These are phyloP conservation scores for Fagus crenata DNA, from an alignment of 306 rosid genomes.

Conservation along the genomic window DNA sequence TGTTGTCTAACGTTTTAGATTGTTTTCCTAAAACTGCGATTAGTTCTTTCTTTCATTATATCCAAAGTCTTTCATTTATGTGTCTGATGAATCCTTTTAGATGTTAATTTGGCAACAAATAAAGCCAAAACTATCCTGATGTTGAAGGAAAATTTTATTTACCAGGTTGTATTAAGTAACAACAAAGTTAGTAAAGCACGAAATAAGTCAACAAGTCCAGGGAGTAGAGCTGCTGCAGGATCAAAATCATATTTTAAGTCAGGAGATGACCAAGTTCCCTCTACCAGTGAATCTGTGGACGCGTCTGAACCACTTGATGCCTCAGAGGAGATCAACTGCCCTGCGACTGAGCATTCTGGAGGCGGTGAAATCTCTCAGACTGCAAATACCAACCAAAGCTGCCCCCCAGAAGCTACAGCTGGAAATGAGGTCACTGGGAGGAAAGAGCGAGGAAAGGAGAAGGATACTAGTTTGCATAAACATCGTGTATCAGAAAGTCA, in stretches of 20 bases:
- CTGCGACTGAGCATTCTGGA: conserved; percentile 26
- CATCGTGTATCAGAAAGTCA: conserved; percentile 27
- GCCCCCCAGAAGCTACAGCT: conserved; percentile 15
- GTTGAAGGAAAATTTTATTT: conserved; percentile 8
- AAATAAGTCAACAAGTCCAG: conserved; percentile 36
- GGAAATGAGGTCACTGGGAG: conserved; percentile 20
- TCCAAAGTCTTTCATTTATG: background rate
- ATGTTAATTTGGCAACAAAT: background rate
- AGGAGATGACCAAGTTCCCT: conserved; percentile 28
- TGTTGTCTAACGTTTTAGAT: background rate
- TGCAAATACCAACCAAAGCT: conserved; percentile 25
- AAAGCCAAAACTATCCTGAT: background rate
- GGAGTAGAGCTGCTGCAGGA: conserved; percentile 28
- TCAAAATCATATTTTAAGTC: conserved; percentile 32
- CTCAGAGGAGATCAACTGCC: conserved; percentile 22
- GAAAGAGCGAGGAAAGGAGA: conserved; percentile 41
- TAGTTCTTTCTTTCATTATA: background rate
- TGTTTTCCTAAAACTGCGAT: background rate
- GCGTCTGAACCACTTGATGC: conserved; percentile 6
- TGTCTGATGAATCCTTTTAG: background rate
- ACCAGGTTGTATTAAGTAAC: conserved; percentile 35
- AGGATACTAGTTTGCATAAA: conserved; percentile 26
- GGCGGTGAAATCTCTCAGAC: conserved; percentile 33
- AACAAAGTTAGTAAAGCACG: conserved; percentile 34
- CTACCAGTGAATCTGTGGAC: conserved; percentile 24